Evolutionary conservation across 2,329 filamentous ascomycete genomes (phyloP).

Genomic region (Thielaviopsis musarum): DNA sequence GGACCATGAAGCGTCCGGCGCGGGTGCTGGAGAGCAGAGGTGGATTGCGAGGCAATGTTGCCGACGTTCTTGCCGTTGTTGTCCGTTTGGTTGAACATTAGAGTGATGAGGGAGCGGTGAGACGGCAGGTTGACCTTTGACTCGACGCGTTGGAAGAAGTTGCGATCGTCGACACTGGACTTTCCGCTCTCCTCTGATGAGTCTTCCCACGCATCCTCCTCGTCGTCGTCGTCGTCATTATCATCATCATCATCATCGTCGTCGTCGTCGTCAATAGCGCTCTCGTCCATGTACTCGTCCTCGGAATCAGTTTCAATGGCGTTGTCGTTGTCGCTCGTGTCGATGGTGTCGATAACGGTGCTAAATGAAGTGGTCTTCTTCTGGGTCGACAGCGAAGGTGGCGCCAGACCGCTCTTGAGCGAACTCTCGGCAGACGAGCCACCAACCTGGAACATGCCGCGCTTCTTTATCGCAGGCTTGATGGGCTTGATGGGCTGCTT

Average conservation of each 20-base stretch:
- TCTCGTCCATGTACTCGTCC: conserved; percentile 36
- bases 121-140: conserved; percentile 74
- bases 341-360: conserved; percentile 53
- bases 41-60: conserved; percentile 47
- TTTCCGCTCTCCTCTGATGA: conserved; percentile 68
- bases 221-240: conserved; percentile 43
- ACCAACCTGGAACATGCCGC: conserved; percentile 34
- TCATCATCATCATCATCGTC: conserved; percentile 47
- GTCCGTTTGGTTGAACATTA: conserved; percentile 67
- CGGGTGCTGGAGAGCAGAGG: conserved; percentile 49
- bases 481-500: conserved; percentile 15
- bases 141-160: conserved; percentile 79
- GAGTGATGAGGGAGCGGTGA: conserved; percentile 72
- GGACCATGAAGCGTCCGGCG: conserved; percentile 31
- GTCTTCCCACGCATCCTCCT: conserved; percentile 42
- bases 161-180: conserved; percentile 64
- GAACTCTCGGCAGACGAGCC: conserved; percentile 64
- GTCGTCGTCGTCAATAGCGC: conserved; percentile 24
- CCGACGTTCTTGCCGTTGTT: conserved; percentile 49
- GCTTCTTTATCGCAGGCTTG: conserved; percentile 18
- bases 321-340: conserved; percentile 38
- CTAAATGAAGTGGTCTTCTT: conserved; percentile 76
- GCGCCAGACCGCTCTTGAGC: conserved; percentile 31
- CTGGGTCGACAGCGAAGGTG: conserved; percentile 21
- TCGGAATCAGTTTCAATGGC: conserved; percentile 37